Percentiles rank a stretch among this genome's conserved stretches.
Conservation (phyloP, 805 yeast species). For the Yamadazyma takamatsuzukensis region DNA sequence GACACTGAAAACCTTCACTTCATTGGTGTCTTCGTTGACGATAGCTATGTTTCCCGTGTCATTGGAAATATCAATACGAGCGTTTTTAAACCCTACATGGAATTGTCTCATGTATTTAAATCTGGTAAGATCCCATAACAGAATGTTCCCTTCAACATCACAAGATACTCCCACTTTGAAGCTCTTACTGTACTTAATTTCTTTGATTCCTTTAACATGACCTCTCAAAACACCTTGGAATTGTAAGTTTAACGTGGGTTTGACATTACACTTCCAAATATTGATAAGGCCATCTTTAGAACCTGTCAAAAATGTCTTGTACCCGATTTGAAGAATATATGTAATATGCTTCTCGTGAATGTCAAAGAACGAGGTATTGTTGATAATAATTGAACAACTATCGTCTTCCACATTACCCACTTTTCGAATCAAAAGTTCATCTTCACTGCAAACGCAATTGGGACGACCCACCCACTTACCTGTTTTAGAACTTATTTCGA, state of each 20-base stretch:
- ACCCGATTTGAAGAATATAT: slow-evolving; percentile 37
- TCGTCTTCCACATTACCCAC: slow-evolving; percentile 17
- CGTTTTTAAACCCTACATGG: slow-evolving; percentile 2
- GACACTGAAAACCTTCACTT: slow-evolving; percentile 42
- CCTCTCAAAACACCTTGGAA: slow-evolving; percentile 52
- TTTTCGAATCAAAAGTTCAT: slow-evolving; percentile 33
- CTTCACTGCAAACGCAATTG: slow-evolving; percentile 31
- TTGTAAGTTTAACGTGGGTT: slow-evolving; percentile 27
- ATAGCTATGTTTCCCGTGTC: slow-evolving; percentile 53
- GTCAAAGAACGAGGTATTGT: slow-evolving; percentile 40
- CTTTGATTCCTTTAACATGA: slow-evolving; percentile 46
- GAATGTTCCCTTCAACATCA: slow-evolving; percentile 52
- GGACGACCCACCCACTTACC: slow-evolving; percentile 55
- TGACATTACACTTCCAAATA: slow-evolving; percentile 47
- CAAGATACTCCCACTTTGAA: slow-evolving; percentile 54
- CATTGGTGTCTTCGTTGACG: slow-evolving; percentile 12
- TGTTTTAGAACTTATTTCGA: slow-evolving; percentile 42
- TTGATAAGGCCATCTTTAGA: slow-evolving; percentile 58
- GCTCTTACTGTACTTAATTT: slow-evolving; percentile 47
- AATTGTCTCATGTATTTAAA: slow-evolving; percentile 45
- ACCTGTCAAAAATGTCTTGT: slow-evolving; percentile 44
- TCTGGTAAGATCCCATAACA: slow-evolving; percentile 63
- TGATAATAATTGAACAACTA: slow-evolving; percentile 36
- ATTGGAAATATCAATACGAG: slow-evolving; percentile 44
- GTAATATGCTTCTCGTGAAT: slow-evolving; percentile 40